A percentile compares a stretch with the other conserved stretches of the same genome.
Conservation (phyloP, 139 green algal genomes). For the Chlorella sp. region DNA sequence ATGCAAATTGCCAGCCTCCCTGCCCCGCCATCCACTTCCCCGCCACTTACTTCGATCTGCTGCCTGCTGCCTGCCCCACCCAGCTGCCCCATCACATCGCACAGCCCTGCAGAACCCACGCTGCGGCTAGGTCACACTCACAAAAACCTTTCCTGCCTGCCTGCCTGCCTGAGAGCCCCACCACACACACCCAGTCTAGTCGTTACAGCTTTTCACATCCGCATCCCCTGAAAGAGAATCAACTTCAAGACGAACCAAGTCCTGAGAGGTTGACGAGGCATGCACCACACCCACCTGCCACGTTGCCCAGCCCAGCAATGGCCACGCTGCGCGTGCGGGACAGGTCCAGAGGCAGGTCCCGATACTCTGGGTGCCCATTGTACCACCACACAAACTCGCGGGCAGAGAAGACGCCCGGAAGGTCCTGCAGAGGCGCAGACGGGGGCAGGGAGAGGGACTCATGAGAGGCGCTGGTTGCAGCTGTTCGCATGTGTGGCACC, state of each 20-base stretch:
- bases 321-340: slow-evolving; percentile 52
- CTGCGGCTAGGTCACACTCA: neutral
- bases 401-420: slow-evolving; percentile 77
- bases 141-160: too few species aligned
- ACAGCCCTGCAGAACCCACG: slow-evolving; percentile 77
- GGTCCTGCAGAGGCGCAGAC: slow-evolving; percentile 52
- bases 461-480: too few species aligned
- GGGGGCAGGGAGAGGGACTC: neutral
- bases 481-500: too few species aligned
- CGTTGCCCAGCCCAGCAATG: slow-evolving; percentile 88
- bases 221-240: too few species aligned
- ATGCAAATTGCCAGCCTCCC: too few species aligned
- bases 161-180: too few species aligned
- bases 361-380: slow-evolving; percentile 93
- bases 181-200: too few species aligned
- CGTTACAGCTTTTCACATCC: too few species aligned
- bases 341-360: slow-evolving; percentile 73
- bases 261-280: too few species aligned
- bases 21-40: too few species aligned
- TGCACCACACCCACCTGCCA: slow-evolving; percentile 77
- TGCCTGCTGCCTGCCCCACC: neutral
- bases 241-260: too few species aligned
- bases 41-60: too few species aligned
- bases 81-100: slow-evolving; percentile 22
- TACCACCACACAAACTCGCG: slow-evolving; percentile 99